Evolutionary conservation across 2,329 filamentous ascomycete genomes (phyloP), one percentile per base, ranked within the genome.

Genomic region (Nemania serpens): DNA sequence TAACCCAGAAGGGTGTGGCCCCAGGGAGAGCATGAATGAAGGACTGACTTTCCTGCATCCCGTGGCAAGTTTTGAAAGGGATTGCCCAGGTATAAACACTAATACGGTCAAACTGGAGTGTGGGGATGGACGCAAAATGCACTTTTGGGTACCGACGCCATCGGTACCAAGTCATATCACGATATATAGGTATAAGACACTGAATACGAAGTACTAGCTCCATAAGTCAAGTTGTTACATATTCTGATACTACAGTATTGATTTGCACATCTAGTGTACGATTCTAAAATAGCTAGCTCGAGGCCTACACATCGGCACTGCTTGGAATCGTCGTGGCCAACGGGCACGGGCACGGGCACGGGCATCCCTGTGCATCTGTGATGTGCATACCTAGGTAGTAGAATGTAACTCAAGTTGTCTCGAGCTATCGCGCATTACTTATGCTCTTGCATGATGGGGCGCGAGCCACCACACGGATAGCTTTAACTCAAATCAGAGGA

Each of bases 1-100:
- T 62, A 67, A 58, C 62, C 63, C 48, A 66, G 50, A 51, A 61
- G 49, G 37, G 41, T 55, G 42, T 34, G 55, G 51, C 46, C 22
- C 36, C n/a, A n/a, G n/a, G 39, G 39, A 29, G 52, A 22, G 39
- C 25, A 29, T 29, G 48, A 42, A 49, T 33, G 29, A 42, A 53
- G 11, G 37, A 50, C 53, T 41, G 45, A 12, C 49, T 58, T 55
- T 49, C 29, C 39, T 42, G 22, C 56, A 46, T 50, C 45, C 43
- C 41, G 50, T 36, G 37, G 34, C 18, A 25, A 25, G 50, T 45
- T 59, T 39, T 20, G 43, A 41, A 52, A 41, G 41, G 43, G 18
- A 49, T 37, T 37, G 48, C 18, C 50, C 7, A 29, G 25, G 25
- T 29, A 29, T 29, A 29, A 29, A 46, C 20, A 13, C 18, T 50